Evolutionary conservation across 2,329 filamentous ascomycete species (phyloP), one percentile per base, ranked within the genome.

Genomic region (Tolypocladium ovalisporum): DNA sequence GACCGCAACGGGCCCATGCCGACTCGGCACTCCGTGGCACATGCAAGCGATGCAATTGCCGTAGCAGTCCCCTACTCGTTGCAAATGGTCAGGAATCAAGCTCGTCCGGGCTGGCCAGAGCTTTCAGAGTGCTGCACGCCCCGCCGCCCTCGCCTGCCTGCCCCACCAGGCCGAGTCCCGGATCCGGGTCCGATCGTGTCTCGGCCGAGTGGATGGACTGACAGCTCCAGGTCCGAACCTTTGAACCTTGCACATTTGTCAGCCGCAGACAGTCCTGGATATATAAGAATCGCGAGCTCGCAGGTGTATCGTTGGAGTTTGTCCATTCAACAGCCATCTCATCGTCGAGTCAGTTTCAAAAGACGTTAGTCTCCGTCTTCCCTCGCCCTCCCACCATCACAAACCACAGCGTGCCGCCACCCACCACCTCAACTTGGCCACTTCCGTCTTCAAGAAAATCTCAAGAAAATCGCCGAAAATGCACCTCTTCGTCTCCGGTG

Each of bases 401-500:
- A n/a, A n/a, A n/a, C n/a, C n/a, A n/a, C n/a, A n/a, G n/a, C n/a
- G n/a, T n/a, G n/a, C n/a, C n/a, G n/a, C n/a, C n/a, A n/a, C n/a
- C n/a, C 39, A 42, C 19, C 39, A 42, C 8, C 39, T 8, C 39
- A 7, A 10, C 39, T 19, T n/a, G 10, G 36, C 36, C 13, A 8
- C 13, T 6, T 37, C 9, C 36, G n/a, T n/a, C n/a, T n/a, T n/a
- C n/a, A n/a, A n/a, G n/a, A n/a, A n/a, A n/a, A n/a, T n/a, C n/a
- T 22, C 4, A 22, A 42, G 10, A 39, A 44, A 12, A 13, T 17
- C 1, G 1, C 15, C 13, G n/a, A 65, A 58, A 39, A 76, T 78
- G 73, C 74, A 75, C 52, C 60, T 80, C 60, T 73, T 80, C 59
- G 64, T 79, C 58, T 65, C 80, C 40, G 77, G 77, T 39, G 78